Evolutionary conservation across 164 flowering plant species (phyloP), one percentile per base, ranked within the genome.

Genomic region (Macadamia tetraphylla): DNA sequence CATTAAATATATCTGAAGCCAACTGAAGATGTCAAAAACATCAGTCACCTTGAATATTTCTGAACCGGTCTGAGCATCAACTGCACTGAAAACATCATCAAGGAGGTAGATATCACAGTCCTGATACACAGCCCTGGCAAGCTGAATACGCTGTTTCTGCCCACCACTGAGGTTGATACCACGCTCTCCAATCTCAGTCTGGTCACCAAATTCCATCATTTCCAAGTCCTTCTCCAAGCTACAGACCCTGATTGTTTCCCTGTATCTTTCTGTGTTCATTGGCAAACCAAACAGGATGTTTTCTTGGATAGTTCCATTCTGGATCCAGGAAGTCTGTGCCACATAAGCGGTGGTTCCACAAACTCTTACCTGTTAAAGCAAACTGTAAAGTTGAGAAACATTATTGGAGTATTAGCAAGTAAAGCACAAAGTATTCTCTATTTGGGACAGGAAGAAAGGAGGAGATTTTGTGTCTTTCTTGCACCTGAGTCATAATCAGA

Each of bases 121-220:
- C 78, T 94, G 99, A 73, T 90, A 95, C 58, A 95, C 97, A 58
- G 99, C 99, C 70, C 99, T 74, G 1, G 99, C 98, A 17, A 95
- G 98, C 67, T 92, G 99, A 58, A 95, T 89, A 55, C 99, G 75
- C 82, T 95, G 99, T 77, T 95, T 95, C 83, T 95, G 99, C 9
- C 99, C 99, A 17, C 99, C 99, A 57, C 99, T 92, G 60, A 95
- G 91, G 76, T 92, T 95, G 75, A 95, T 95, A 29, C 99, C 99
- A 18, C 99, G 92, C 73, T 95, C 99, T 64, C 99, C 99, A 15
- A 95, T 95, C 82, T 95, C 99, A 1, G 99, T 95, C 73, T 92
- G 91, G 72, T 95, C 99, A 35, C 98, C 96, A 66, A 73, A 83
- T 69, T 95, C 99, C 99, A 95, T 92, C 96, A 89, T 90, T 70